phyloP scores from a whole-genome alignment of 2,329 filamentous ascomycete species.

The Penicillium sp. region DNA sequence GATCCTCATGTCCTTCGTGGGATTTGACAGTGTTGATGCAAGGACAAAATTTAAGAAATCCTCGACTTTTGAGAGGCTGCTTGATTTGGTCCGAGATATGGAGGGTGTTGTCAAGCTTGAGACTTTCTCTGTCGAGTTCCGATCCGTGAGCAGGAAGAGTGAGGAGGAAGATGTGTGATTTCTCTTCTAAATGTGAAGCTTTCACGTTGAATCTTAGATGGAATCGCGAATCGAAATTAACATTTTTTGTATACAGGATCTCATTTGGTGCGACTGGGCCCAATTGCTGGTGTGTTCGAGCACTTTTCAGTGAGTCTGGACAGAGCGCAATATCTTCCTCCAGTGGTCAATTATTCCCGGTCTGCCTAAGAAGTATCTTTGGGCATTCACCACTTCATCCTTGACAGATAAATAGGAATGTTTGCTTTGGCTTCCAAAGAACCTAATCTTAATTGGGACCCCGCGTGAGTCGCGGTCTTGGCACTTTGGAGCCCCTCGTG shows the following conservation, averaged over 20 bases:
- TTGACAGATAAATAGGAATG: too few relatives aligned
- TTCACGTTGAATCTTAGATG: background rate
- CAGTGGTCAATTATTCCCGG: too few relatives aligned
- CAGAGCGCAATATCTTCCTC: too few relatives aligned
- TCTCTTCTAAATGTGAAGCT: background rate
- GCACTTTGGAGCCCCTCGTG: background rate
- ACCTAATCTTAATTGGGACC: background rate
- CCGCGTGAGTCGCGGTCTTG: background rate
- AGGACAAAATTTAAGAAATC: background rate
- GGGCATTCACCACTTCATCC: too few relatives aligned
- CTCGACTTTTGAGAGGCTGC: background rate
- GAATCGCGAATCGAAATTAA: too few relatives aligned
- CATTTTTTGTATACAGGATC: too few relatives aligned
- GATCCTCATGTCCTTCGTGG: background rate
- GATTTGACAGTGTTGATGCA: background rate
- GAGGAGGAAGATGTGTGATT: background rate
- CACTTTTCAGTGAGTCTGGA: too few relatives aligned
- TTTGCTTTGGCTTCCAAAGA: too few relatives aligned
- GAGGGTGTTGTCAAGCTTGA: background rate
- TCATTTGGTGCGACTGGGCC: too few relatives aligned
- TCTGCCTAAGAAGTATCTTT: too few relatives aligned
- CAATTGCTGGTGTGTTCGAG: too few relatives aligned
- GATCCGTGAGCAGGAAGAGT: background rate
- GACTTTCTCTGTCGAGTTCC: background rate
- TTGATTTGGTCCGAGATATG: background rate